Evolutionary conservation across 805 yeast species (phyloP).

Genomic region (Yarrowia keelungensis): DNA sequence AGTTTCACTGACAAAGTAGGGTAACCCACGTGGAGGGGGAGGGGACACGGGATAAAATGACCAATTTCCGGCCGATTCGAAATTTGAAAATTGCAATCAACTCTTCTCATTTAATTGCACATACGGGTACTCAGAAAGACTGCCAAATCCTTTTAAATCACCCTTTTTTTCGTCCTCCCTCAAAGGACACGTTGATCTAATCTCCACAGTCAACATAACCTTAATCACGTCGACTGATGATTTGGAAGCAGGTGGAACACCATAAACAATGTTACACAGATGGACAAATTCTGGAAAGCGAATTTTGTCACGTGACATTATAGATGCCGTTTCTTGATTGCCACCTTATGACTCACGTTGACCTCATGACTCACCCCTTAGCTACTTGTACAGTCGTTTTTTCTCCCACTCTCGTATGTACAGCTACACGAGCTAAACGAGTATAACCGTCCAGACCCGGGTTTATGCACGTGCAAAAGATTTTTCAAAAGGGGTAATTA

Average conservation of each 20-base stretch:
- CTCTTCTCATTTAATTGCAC: background rate
- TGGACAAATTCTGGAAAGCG: too few species aligned
- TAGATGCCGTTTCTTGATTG: too few species aligned
- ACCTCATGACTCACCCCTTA: too few species aligned
- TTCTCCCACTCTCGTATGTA: background rate
- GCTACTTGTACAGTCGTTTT: too few species aligned
- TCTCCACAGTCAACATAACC: slow-evolving; percentile 26
- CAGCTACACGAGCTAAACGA: slow-evolving; percentile 24
- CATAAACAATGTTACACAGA: too few species aligned
- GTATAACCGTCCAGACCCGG: slow-evolving; percentile 15
- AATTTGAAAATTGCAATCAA: background rate
- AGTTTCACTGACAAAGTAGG: slow-evolving; percentile 15
- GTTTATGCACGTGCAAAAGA: slow-evolving; percentile 24
- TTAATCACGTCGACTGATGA: slow-evolving; percentile 1
- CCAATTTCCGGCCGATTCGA: background rate
- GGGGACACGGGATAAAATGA: background rate
- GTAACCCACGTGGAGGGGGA: slow-evolving; percentile 25
- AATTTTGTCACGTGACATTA: too few species aligned
- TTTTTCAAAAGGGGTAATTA: background rate
- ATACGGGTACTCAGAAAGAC: background rate
- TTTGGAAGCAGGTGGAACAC: slow-evolving; percentile 15
- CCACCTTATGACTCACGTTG: too few species aligned
- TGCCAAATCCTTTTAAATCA: background rate
- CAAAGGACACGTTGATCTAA: slow-evolving; percentile 26
- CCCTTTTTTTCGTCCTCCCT: background rate